Evolutionary conservation across 495 filamentous ascomycete species (phyloP), one percentile per base, ranked within the genome.

Genomic region (Penicillium nucicola): DNA sequence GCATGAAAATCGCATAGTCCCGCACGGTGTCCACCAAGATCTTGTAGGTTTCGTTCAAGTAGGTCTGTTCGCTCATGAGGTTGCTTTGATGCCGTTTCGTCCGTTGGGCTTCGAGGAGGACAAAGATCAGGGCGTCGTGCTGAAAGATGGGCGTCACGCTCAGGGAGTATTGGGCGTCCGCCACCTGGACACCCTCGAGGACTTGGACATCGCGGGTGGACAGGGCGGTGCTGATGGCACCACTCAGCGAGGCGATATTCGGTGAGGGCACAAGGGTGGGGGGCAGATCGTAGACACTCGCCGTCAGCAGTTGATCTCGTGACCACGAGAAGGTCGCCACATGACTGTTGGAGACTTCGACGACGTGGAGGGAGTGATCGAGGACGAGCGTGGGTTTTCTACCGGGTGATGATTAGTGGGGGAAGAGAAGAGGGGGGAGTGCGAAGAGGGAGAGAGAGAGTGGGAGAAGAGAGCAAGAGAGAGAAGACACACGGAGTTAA

Each of bases 1-100:
- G 69, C 62, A 86, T 81, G 56, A 85, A 86, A 49, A 86, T 86
- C 38, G 82, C 83, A 53, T 85, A 86, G 50, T 85, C 83, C 56
- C 82, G 82, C 48, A 85, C 80, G 0, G 78, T 79, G 48, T 85
- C 75, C n/a, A 86, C 69, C 7, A 86, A 65, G 34, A 83, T 75
- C n/a, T 75, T 78, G 55, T 83, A 82, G 1, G 79, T 82, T 57
- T 85, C 81, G 48, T 83, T 79, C 30, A 76, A 57, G 50, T 74
- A 73, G 0, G 70, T 47, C 9, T 79, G 74, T 39, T 77, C 69
- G 47, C 63, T 66, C 34, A 65, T 37, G 5, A 51, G 53, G 4
- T 44, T 2, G 20, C 48, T 17, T 5, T 47, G 34, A 2, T 68
- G 52, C 1, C 22, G 32, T 14, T 65, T 66, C 25, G 60, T 60